Evolutionary conservation across 441 rosid species (phyloP).

Genomic region (Erodium texanum): DNA sequence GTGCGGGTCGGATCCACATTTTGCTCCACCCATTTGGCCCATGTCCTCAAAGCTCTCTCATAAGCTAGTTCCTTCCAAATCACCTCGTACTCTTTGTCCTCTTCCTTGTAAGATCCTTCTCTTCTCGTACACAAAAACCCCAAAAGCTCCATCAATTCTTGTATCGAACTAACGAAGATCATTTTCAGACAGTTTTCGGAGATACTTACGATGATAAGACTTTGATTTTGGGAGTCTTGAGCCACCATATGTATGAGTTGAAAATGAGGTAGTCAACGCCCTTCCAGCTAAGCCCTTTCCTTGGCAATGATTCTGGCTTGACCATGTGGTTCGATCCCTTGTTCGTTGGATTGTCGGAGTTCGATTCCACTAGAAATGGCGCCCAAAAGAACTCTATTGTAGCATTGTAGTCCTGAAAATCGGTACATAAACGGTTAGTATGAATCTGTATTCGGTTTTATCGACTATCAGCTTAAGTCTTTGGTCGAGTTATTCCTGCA

Average conservation of each 20-base stretch:
- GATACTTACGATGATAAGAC: conserved; percentile 45
- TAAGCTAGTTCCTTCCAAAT: conserved; percentile 17
- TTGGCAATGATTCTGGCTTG: conserved; percentile 77
- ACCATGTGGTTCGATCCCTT: conserved; percentile 80
- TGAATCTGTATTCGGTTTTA: too few species aligned
- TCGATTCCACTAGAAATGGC: conserved; percentile 80
- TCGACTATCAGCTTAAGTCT: too few species aligned
- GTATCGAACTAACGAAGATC: too few species aligned
- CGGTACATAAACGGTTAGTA: background rate
- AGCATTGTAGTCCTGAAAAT: conserved; percentile 63
- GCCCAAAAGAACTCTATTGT: conserved; percentile 97
- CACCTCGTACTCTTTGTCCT: conserved; percentile 26
- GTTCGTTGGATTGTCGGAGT: conserved; percentile 80
- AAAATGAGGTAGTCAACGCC: conserved; percentile 71
- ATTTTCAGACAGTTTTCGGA: background rate
- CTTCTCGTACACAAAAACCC: conserved; percentile 6
- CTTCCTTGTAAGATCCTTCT: conserved; percentile 31
- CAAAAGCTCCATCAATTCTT: background rate
- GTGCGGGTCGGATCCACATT: conserved; percentile 38
- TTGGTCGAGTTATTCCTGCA: too few species aligned
- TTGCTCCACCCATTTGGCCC: conserved; percentile 45
- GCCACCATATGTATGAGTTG: conserved; percentile 97
- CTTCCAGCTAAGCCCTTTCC: conserved; percentile 72
- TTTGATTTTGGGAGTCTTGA: conserved; percentile 83
- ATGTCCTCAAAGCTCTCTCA: conserved; percentile 35